phyloP scores from a whole-genome alignment of 768 basidiomycete genomes.

The Agaricus subrufescens region DNA sequence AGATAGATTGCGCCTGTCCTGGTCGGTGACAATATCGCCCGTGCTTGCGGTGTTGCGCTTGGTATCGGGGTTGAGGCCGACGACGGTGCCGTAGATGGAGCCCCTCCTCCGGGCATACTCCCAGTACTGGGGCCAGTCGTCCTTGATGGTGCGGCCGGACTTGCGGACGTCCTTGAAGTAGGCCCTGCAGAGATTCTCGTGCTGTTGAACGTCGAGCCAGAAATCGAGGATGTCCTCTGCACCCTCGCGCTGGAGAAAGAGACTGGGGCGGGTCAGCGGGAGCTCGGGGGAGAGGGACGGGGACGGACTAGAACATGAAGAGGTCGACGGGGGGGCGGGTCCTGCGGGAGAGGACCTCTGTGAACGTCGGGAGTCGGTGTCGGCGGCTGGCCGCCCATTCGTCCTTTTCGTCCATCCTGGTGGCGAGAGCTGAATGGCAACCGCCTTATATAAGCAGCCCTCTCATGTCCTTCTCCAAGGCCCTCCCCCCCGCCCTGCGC shows the following conservation, averaged over 20 bases:
- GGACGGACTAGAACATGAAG: conserved; percentile 96
- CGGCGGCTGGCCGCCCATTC: conserved; percentile 70
- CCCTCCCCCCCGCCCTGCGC: conserved; percentile 70
- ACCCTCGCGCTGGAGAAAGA: conserved; percentile 94
- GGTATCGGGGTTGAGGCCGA: conserved; percentile 65
- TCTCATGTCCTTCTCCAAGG: conserved; percentile 48
- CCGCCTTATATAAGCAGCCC: conserved; percentile 29
- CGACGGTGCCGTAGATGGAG: conserved; percentile 88
- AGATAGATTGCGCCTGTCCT: conserved; percentile 64
- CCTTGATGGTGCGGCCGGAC: conserved; percentile 86
- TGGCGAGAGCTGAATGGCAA: conserved; percentile 23
- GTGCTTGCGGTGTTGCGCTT: conserved; percentile 85
- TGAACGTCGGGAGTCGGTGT: conserved; percentile 81
- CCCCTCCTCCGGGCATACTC: conserved; percentile 89
- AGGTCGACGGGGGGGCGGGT: conserved; percentile 95
- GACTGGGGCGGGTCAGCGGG: conserved; percentile 37
- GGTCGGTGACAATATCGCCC: conserved; percentile 63
- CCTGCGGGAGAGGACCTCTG: conserved; percentile 85
- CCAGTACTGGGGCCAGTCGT: conserved; percentile 99
- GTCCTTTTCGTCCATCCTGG: conserved; percentile 59
- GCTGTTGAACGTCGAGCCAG: conserved; percentile 98
- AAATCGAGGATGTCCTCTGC: conserved; percentile 97
- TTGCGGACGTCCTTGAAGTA: conserved; percentile 99
- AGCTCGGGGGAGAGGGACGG: conserved; percentile 5
- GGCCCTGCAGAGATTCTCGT: conserved; percentile 96